These are phyloP conservation scores for Ocimum tenuiflorum DNA, from an alignment of 257 asterid genomes.

Conservation along the genomic window DNA sequence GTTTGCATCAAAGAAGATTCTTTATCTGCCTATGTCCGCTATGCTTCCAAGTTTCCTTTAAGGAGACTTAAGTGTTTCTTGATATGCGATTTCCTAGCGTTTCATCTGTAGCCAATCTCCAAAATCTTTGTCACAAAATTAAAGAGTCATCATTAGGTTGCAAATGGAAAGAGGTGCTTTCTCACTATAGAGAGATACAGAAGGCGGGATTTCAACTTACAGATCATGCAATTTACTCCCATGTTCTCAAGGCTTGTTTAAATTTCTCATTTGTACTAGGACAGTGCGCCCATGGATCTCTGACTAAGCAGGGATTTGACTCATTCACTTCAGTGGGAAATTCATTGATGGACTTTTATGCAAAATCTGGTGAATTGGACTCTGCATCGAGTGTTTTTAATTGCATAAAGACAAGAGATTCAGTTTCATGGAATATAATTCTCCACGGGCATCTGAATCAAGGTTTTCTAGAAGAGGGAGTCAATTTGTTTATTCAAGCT, in stretches of 20 bases:
- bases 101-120: conserved; percentile 29
- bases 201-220: conserved; percentile 30
- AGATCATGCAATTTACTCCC: conserved; percentile 56
- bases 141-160: conserved; percentile 39
- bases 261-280: conserved; percentile 39
- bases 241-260: conserved; percentile 56
- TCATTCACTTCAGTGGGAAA: conserved; percentile 52
- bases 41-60: neutral
- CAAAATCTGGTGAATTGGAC: conserved; percentile 49
- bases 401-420: conserved; percentile 43
- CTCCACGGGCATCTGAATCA: conserved; percentile 49
- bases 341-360: conserved; percentile 65
- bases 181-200: conserved; percentile 34
- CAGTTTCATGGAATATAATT: conserved; percentile 82
- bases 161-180: conserved; percentile 52
- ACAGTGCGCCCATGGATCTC: conserved; percentile 49
- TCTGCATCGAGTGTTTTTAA: conserved; percentile 43
- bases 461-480: conserved; percentile 40
- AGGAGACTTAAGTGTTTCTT: conserved; percentile 5
- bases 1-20: conserved; percentile 11
- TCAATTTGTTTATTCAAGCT: conserved; percentile 45
- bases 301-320: conserved; percentile 58
- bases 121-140: conserved; percentile 34
- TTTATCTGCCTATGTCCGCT: neutral
- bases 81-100: conserved; percentile 34